Evolutionary conservation across 139 green algal genomes (phyloP), one percentile per base, ranked within the genome.

Genomic region (Chlamydomonas sphaeroides): DNA sequence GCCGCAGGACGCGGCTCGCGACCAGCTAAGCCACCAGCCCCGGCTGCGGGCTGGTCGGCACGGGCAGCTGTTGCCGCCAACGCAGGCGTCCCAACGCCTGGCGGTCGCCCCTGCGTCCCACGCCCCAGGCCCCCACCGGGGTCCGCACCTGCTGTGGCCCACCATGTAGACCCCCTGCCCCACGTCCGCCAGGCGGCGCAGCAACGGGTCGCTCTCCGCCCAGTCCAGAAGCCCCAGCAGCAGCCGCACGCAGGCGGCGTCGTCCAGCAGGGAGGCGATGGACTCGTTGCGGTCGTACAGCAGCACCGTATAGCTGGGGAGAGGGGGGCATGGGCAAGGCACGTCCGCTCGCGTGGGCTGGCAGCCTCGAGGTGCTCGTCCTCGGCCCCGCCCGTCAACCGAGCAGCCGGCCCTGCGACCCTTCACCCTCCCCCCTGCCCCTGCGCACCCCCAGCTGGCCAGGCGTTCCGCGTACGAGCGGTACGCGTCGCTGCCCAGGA

Each of bases 191-290:
- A 96, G 69, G 51, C 87, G 88, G 3, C 81, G 69, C 61, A 97
- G 63, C 10, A 93, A 84, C 7, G 90, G 88, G 75, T 95, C 84
- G 1, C 36, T 62, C 20, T 61, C 79, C 5, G 88, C 87, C 95
- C 95, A 98, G 84, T 94, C 88, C 1, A 97, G 88, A 32, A 97
- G 85, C 68, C 92, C 92, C 38, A 83, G 26, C 45, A 95, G 78
- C 36, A 97, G 84, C 26, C 68, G 68, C 28, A 93, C 92, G 53
- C 82, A 93, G 5, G 96, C 80, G 2, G 91, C 81, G 86, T 98
- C 95, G 66, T 93, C 86, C 59, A 97, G 53, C 4, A 92, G 69
- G 25, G 95, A 88, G 33, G 91, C 68, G 11, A 94, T 84, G 10
- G 78, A 90, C 63, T 97, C 92, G 28, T 82, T 85, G 57, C 93